Evolutionary conservation across 345 rosid genomes (phyloP).

Genomic region (Populus alba): DNA sequence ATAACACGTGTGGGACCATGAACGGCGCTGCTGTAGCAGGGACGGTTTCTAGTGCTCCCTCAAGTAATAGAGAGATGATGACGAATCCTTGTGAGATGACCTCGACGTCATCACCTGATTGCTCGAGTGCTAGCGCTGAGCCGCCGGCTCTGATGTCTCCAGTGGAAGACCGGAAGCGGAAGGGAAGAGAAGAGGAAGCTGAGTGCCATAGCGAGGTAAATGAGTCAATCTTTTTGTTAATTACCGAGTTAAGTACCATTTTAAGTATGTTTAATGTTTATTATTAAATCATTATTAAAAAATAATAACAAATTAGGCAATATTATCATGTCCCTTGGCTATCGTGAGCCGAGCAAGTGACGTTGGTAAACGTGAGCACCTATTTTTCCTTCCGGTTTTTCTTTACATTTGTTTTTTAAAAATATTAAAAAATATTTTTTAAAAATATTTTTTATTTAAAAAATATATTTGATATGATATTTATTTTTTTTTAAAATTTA

Average conservation of each 20-base stretch:
- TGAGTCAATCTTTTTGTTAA: slow-evolving; percentile 3
- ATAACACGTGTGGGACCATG: slow-evolving; percentile 25
- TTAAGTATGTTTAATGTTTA: neutral
- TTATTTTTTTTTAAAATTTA: too few relatives aligned
- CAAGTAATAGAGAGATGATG: slow-evolving; percentile 12
- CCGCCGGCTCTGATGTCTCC: slow-evolving; percentile 34
- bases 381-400: neutral
- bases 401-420: too few relatives aligned
- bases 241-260: slow-evolving; percentile 12
- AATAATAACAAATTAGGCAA: neutral
- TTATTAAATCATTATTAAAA: neutral
- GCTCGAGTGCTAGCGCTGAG: slow-evolving; percentile 57
- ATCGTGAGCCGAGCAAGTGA: slow-evolving; percentile 21
- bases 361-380: slow-evolving; percentile 21
- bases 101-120: slow-evolving; percentile 48
- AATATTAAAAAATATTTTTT: too few relatives aligned
- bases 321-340: neutral
- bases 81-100: slow-evolving; percentile 39
- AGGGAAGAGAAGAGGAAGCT: slow-evolving; percentile 55
- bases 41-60: slow-evolving; percentile 26
- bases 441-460: too few relatives aligned
- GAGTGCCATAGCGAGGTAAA: slow-evolving; percentile 71
- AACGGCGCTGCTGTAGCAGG: slow-evolving; percentile 26
- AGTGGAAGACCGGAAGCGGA: slow-evolving; percentile 62
- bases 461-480: too few relatives aligned